Conservation (phyloP, 2,329 filamentous ascomycete species). For the Arthroderma uncinatum region DNA sequence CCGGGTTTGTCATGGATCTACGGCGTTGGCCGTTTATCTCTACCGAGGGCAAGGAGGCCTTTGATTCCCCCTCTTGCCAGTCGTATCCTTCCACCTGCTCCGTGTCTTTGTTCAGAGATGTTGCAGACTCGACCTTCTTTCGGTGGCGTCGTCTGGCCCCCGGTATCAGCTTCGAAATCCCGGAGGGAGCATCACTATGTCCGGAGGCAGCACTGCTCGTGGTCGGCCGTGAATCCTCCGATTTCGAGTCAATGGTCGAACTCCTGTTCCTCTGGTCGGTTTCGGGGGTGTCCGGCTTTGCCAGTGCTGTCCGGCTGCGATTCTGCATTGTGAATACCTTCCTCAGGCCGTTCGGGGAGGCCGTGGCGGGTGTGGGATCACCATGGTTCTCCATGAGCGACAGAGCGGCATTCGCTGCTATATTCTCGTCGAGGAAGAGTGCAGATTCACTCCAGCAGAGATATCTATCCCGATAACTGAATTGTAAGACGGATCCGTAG, state of each 20-base stretch:
- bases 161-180: conserved; percentile 43
- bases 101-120: not conserved
- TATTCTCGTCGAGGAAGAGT: not conserved
- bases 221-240: conserved; percentile 22
- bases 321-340: conserved; percentile 27
- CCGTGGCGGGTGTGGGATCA: conserved; percentile 19
- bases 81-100: conserved; percentile 6
- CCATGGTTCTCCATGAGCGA: conserved; percentile 24
- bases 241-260: conserved; percentile 28
- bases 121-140: conserved; percentile 28
- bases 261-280: conserved; percentile 26
- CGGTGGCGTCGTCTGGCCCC: conserved; percentile 29
- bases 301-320: conserved; percentile 29
- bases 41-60: conserved; percentile 7
- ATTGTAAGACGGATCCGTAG: not conserved
- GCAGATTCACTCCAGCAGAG: no score
- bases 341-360: conserved; percentile 27
- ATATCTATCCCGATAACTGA: no score
- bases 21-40: conserved; percentile 23
- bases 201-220: conserved; percentile 24
- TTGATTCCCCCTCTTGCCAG: conserved; percentile 7
- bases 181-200: conserved; percentile 30
- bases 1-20: conserved; percentile 14
- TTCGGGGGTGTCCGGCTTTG: conserved; percentile 25
- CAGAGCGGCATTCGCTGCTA: not conserved